These are phyloP conservation scores for Jackrogersella multiformis DNA, from an alignment of 495 filamentous ascomycete genomes.

Conservation along the genomic window DNA sequence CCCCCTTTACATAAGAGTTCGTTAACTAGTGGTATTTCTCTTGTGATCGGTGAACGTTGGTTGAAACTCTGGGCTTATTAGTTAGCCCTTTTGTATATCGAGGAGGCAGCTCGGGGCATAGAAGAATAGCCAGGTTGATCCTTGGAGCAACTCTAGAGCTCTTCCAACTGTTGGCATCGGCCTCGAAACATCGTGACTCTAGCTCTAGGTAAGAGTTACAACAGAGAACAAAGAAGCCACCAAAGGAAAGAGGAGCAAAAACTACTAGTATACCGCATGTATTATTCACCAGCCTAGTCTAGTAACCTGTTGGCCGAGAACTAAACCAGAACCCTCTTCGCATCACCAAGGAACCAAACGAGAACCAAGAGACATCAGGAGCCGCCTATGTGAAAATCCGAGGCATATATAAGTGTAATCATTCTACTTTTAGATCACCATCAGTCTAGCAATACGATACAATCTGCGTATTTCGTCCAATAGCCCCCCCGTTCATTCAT, in stretches of 20 bases:
- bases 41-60: neutral
- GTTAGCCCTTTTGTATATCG: neutral
- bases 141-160: too few relatives aligned
- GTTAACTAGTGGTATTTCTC: too few relatives aligned
- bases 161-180: too few relatives aligned
- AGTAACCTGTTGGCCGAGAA: too few relatives aligned
- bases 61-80: neutral
- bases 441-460: constrained; percentile 36
- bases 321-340: too few relatives aligned
- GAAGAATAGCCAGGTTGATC: neutral
- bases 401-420: constrained; percentile 1
- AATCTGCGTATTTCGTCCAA: constrained; percentile 26
- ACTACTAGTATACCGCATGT: too few relatives aligned
- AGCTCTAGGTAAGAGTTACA: too few relatives aligned
- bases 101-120: neutral
- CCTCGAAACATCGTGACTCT: too few relatives aligned
- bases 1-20: constrained; percentile 1
- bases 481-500: neutral
- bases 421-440: constrained; percentile 21
- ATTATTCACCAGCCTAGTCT: too few relatives aligned
- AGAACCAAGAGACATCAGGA: neutral
- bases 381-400: neutral
- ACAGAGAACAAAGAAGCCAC: too few relatives aligned
- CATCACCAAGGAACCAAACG: neutral
- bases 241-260: too few relatives aligned